Percentiles rank a stretch among this genome's conserved stretches.
Conservation (phyloP, 805 yeast species). For the Nakazawaea ernobii region DNA sequence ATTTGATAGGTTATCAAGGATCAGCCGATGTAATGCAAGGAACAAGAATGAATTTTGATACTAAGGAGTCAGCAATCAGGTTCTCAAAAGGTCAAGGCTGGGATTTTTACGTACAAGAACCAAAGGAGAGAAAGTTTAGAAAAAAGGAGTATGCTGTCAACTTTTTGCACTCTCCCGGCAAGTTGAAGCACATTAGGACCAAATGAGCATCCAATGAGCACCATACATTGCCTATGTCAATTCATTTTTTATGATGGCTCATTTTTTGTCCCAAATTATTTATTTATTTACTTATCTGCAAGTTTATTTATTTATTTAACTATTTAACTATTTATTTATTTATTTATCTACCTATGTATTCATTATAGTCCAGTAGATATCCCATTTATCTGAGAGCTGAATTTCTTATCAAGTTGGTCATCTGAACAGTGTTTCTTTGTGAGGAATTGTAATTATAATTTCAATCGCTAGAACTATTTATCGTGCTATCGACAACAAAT, state of each 20-base stretch:
- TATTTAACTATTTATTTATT: constrained; percentile 10
- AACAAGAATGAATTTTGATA: constrained; percentile 65
- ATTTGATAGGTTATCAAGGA: constrained; percentile 79
- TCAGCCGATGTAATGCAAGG: constrained; percentile 80
- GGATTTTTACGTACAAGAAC: constrained; percentile 79
- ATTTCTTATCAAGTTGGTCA: not conserved
- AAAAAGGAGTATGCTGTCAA: constrained; percentile 71
- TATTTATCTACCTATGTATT: not conserved
- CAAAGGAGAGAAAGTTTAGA: constrained; percentile 66
- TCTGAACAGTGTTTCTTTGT: too few relatives aligned
- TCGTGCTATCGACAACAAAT: too few relatives aligned
- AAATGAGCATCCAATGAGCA: constrained; percentile 34
- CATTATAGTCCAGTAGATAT: not conserved
- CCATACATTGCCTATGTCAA: not conserved
- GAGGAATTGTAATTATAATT: too few relatives aligned
- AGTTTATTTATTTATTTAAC: not conserved
- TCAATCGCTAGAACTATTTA: too few relatives aligned
- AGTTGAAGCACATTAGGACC: constrained; percentile 76
- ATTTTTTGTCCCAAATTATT: not conserved
- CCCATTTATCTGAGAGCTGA: not conserved
- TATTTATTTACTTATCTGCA: constrained; percentile 1
- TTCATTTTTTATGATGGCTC: not conserved
- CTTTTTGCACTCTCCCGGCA: constrained; percentile 63
- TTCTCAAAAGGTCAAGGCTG: constrained; percentile 85
- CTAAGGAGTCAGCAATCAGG: constrained; percentile 68